Evolutionary conservation across 371 early-diverging fungal genomes (phyloP).

Genomic region (Choanephora cucurbitarum): DNA sequence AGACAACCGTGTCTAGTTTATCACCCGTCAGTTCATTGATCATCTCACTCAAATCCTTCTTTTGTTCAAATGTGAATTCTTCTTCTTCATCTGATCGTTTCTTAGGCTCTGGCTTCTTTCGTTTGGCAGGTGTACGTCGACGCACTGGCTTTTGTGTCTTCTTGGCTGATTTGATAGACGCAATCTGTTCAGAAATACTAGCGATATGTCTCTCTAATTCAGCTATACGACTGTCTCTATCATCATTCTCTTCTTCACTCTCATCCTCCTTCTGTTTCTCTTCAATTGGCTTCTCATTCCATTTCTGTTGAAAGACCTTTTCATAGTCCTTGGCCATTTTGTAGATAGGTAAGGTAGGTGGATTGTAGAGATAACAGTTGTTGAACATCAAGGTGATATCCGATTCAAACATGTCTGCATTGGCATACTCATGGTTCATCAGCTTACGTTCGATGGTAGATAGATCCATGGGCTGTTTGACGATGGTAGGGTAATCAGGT

Average conservation of each 20-base stretch:
- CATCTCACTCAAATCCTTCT: constrained; percentile 78
- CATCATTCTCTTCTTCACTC: neutral
- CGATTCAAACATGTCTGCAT: constrained; percentile 73
- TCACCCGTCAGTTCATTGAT: constrained; percentile 81
- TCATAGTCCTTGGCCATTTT: constrained; percentile 80
- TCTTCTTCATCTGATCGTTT: constrained; percentile 25
- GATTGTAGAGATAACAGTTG: constrained; percentile 97
- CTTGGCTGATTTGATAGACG: constrained; percentile 63
- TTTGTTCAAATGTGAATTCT: constrained; percentile 84
- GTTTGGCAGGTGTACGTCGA: constrained; percentile 15
- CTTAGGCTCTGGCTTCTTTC: constrained; percentile 6
- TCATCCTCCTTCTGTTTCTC: neutral
- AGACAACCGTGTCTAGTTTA: constrained; percentile 72
- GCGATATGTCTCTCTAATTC: constrained; percentile 64
- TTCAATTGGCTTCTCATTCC: constrained; percentile 55
- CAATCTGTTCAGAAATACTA: constrained; percentile 61
- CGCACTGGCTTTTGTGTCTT: constrained; percentile 15
- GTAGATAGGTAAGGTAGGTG: constrained; percentile 85
- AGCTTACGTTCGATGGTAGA: constrained; percentile 90
- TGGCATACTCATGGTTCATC: constrained; percentile 71
- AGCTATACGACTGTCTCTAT: constrained; percentile 55
- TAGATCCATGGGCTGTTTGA: constrained; percentile 98
- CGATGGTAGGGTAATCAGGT: constrained; percentile 91
- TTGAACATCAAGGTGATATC: constrained; percentile 88
- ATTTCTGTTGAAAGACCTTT: constrained; percentile 81